These are phyloP conservation scores for Daldinia sp. DNA, from an alignment of 2,329 filamentous ascomycete species.

Conservation along the genomic window DNA sequence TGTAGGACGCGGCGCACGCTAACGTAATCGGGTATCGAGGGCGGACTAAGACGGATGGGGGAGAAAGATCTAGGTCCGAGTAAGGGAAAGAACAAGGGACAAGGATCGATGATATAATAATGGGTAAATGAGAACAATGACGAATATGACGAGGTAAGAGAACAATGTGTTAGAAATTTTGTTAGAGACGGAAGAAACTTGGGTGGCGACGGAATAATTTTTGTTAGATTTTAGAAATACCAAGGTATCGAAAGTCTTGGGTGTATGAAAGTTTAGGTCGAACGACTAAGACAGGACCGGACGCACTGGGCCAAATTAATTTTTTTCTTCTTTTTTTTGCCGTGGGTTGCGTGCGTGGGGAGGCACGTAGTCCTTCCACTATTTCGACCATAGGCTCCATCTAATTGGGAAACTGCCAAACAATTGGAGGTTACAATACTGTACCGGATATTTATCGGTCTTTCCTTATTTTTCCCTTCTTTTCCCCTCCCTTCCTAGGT, in stretches of 20 bases:
- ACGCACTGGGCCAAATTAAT: background rate
- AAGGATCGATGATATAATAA: slow-evolving; percentile 5
- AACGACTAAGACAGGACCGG: slow-evolving; percentile 1
- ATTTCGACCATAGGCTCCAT: background rate
- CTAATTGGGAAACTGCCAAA: slow-evolving; percentile 31
- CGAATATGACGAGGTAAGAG: slow-evolving; percentile 11
- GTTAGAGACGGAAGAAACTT: slow-evolving; percentile 1
- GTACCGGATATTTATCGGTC: slow-evolving; percentile 39
- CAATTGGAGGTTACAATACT: slow-evolving; percentile 28
- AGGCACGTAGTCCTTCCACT: background rate
- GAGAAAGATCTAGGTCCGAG: slow-evolving; percentile 28
- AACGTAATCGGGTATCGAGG: slow-evolving; percentile 27
- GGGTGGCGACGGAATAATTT: slow-evolving; percentile 9
- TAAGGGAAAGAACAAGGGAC: slow-evolving; percentile 14
- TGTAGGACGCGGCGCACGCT: slow-evolving; percentile 29
- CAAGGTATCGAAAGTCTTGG: background rate
- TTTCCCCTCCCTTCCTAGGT: slow-evolving; percentile 1
- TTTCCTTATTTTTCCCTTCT: slow-evolving; percentile 33
- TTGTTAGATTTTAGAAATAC: background rate
- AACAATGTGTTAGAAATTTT: slow-evolving; percentile 1
- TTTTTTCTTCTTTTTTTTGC: slow-evolving; percentile 1
- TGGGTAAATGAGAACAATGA: background rate
- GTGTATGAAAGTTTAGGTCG: background rate
- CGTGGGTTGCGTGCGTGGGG: slow-evolving; percentile 3
- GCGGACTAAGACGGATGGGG: slow-evolving; percentile 22